Evolutionary conservation across 2,329 filamentous ascomycete species (phyloP), one percentile per base, ranked within the genome.

Genomic region (Tolypocladium cylindrosporum): DNA sequence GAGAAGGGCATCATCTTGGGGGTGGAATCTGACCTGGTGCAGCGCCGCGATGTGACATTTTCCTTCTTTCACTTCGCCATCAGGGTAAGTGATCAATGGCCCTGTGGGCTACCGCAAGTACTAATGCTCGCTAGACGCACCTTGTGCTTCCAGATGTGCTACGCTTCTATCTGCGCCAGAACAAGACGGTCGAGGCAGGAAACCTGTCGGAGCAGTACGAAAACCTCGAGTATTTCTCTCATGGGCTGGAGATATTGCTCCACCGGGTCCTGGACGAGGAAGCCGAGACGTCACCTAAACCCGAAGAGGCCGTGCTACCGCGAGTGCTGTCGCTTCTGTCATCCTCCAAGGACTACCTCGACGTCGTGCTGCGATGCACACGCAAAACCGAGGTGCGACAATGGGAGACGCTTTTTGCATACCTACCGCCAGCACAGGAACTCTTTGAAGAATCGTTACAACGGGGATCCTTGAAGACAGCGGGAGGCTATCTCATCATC

Each of bases 361-460:
- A 97, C 66, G 94, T 97, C 59, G 87, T 99, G 31, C 88, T 99
- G 24, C 94, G 96, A 73, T 99, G 94, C 74, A 97, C 94, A 1
- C 88, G 94, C 57, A 99, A 99, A 74, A 99, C 94, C 0, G 94
- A 99, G 69, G 86, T 96, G 9, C 86, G 93, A 43, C 96, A 91
- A 58, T 99, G 94, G 94, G 86, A 89, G 60, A 97, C 94, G 0
- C 79, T 99, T 1, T 99, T 99, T 71, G 85, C 87, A 5, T 91
- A 97, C 66, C 79, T 99, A 1, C 94, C 94, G 1, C 90, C 93
- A 1, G 90, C 93, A 4, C 88, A 91, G 66, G 89, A 94, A 64
- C 81, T 99, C 0, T 99, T 99, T 65, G 93, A 99, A 71, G 90
- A 96, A 71, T 93, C 91, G 5, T 76, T 99, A 11, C 85, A 88